phyloP scores from a whole-genome alignment of 2,329 filamentous ascomycete genomes.

The Phialocephala subalpina region DNA sequence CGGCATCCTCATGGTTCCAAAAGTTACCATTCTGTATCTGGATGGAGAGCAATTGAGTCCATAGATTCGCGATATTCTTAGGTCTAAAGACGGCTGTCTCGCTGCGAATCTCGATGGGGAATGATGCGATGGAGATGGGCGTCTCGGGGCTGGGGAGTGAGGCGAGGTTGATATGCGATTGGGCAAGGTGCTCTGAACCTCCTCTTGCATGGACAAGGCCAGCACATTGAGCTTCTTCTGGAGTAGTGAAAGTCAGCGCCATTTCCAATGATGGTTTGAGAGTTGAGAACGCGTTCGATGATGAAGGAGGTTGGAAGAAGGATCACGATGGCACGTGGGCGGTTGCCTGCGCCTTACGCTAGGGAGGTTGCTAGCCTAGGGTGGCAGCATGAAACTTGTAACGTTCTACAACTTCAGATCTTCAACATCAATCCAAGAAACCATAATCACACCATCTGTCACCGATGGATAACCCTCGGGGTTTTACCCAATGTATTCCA shows the following conservation, averaged over 20 bases:
- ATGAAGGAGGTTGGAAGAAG: background rate
- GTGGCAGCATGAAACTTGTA: slow-evolving; percentile 1
- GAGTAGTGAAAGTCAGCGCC: slow-evolving; percentile 3
- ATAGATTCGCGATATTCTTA: slow-evolving; percentile 23
- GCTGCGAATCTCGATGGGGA: slow-evolving; percentile 22
- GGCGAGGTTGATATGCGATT: slow-evolving; percentile 11
- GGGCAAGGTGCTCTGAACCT: slow-evolving; percentile 6
- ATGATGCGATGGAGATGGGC: slow-evolving; percentile 9
- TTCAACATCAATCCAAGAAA: too few species aligned
- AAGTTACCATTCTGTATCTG: slow-evolving; percentile 27
- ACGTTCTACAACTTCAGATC: background rate
- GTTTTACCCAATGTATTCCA: background rate
- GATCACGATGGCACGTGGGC: background rate
- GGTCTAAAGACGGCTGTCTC: slow-evolving; percentile 16
- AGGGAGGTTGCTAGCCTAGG: background rate
- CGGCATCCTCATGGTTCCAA: slow-evolving; percentile 17
- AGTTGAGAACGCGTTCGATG: background rate
- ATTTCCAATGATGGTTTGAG: background rate
- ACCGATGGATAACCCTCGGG: too few species aligned
- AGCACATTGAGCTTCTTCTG: slow-evolving; percentile 13
- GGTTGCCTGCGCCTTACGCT: background rate
- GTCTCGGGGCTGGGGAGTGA: slow-evolving; percentile 17
- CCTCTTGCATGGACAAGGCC: background rate
- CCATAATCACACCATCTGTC: too few species aligned
- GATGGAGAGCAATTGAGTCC: slow-evolving; percentile 25